These are phyloP conservation scores for Backusella circina DNA, from an alignment of 192 early-diverging fungal species.

Conservation along the genomic window DNA sequence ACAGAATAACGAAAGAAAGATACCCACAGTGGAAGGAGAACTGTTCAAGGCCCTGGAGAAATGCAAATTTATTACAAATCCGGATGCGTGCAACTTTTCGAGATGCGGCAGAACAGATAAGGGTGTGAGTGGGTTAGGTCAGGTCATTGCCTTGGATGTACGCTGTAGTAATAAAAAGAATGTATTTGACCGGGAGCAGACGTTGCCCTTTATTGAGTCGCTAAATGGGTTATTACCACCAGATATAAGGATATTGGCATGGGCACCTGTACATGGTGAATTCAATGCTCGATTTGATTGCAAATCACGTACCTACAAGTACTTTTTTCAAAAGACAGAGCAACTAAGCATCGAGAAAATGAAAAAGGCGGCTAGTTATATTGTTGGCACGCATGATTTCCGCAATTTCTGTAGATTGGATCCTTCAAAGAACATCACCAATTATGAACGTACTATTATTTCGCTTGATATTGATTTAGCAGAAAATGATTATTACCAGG, in stretches of 20 bases:
- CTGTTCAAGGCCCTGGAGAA: conserved; percentile 76
- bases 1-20: conserved; percentile 53
- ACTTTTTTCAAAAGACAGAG: conserved; percentile 74
- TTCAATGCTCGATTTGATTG: conserved; percentile 92
- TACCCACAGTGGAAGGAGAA: conserved; percentile 79
- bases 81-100: conserved; percentile 69
- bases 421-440: conserved; percentile 74
- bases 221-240: conserved; percentile 79
- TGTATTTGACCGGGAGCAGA: neutral
- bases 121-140: conserved; percentile 90
- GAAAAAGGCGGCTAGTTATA: conserved; percentile 66
- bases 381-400: conserved; percentile 86
- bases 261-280: conserved; percentile 72
- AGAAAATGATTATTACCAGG: conserved; percentile 46
- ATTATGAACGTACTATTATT: conserved; percentile 76
- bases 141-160: conserved; percentile 78
- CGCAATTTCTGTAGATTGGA: conserved; percentile 96
- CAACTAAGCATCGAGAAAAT: conserved; percentile 72
- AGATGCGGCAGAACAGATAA: conserved; percentile 83
- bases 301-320: conserved; percentile 80
- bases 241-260: conserved; percentile 87
- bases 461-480: conserved; percentile 57
- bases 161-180: conserved; percentile 29
- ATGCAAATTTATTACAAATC: conserved; percentile 70
- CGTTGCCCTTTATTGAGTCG: conserved; percentile 73